Conservation (phyloP, 1,284 basidiomycete genomes). For the Mrakiaceae sp. region DNA sequence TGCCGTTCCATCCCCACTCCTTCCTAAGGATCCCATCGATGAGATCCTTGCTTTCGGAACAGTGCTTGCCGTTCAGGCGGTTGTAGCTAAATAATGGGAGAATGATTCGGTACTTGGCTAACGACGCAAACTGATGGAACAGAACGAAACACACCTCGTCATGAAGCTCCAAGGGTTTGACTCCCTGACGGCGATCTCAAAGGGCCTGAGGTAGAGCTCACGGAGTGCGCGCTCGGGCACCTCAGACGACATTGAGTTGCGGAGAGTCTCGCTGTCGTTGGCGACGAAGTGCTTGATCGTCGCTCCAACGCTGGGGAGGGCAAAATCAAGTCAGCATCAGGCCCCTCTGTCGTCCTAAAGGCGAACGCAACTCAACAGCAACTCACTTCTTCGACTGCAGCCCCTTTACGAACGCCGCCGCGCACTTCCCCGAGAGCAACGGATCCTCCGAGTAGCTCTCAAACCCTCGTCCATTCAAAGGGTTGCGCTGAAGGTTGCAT, state of each 20-base stretch:
- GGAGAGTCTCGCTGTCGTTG: background rate
- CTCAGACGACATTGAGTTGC: background rate
- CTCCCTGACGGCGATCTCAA: conserved; percentile 6
- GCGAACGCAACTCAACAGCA: too few species aligned
- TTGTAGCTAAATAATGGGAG: conserved; percentile 33
- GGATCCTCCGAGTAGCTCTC: conserved; percentile 66
- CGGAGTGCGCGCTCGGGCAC: conserved; percentile 55
- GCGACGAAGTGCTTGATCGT: conserved; percentile 38
- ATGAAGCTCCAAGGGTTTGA: conserved; percentile 52
- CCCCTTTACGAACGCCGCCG: conserved; percentile 56
- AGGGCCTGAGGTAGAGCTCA: conserved; percentile 37
- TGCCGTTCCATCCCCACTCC: conserved; percentile 33
- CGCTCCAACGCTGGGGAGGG: background rate
- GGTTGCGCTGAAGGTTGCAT: conserved; percentile 64
- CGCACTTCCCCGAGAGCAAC: conserved; percentile 55
- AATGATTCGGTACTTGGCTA: background rate
- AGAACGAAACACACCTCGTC: conserved; percentile 21
- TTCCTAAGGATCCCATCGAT: conserved; percentile 16
- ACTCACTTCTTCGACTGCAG: background rate
- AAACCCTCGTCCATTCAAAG: conserved; percentile 53
- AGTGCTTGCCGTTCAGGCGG: conserved; percentile 54
- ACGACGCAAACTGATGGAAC: background rate
- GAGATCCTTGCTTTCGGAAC: conserved; percentile 54
- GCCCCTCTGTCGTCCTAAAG: too few species aligned
- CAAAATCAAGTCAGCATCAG: too few species aligned